phyloP scores from a whole-genome alignment of 306 rosid species.

The Vigna trinervia region DNA sequence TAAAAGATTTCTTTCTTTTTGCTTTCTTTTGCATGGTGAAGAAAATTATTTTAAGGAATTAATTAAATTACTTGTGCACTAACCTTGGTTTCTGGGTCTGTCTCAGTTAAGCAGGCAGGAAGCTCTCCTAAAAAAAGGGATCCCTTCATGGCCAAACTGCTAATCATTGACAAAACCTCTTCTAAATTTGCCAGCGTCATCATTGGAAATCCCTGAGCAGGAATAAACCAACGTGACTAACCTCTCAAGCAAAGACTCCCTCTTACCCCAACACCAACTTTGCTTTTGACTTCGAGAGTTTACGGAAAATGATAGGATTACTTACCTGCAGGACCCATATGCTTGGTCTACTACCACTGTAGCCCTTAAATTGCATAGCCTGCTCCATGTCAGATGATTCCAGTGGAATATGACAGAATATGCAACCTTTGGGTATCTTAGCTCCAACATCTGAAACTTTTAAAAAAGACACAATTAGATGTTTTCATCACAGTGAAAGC shows the following conservation, averaged over 20 bases:
- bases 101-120: conserved; percentile 66
- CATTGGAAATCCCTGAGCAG: conserved; percentile 38
- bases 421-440: conserved; percentile 68
- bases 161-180: conserved; percentile 58
- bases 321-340: conserved; percentile 78
- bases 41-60: conserved; percentile 1
- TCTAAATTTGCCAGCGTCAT: conserved; percentile 64
- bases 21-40: conserved; percentile 10
- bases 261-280: conserved; percentile 3
- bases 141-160: conserved; percentile 74
- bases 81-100: conserved; percentile 57
- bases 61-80: conserved; percentile 36
- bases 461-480: conserved; percentile 29
- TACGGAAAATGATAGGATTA: neutral
- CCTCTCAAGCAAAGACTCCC: neutral
- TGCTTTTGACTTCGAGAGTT: neutral
- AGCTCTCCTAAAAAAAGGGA: conserved; percentile 69
- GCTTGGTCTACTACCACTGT: conserved; percentile 70
- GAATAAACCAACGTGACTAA: conserved; percentile 39
- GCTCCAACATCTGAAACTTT: conserved; percentile 66
- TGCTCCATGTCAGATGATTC: conserved; percentile 56
- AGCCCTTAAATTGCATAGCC: conserved; percentile 60
- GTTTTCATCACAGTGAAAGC: neutral
- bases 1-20: conserved; percentile 5
- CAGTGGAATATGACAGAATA: conserved; percentile 63